A percentile compares a stretch with the other conserved stretches of the same genome.
Evolutionary conservation across 306 rosid genomes (phyloP).

Genomic region (Gleditsia sinensis): DNA sequence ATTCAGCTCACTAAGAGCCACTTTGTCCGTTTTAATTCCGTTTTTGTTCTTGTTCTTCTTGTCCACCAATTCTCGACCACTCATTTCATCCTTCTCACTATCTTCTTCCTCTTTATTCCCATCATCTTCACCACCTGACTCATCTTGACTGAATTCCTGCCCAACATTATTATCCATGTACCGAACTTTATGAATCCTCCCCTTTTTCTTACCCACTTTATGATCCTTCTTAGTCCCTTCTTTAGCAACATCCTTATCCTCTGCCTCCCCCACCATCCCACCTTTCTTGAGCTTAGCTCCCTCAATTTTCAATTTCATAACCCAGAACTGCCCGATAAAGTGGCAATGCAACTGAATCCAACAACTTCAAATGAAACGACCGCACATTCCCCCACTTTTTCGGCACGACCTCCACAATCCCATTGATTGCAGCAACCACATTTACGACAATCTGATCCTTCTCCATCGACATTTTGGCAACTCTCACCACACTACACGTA

Average conservation of each 20-base stretch:
- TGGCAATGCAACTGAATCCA: constrained; percentile 70
- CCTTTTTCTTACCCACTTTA: constrained; percentile 56
- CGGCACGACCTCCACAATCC: constrained; percentile 62
- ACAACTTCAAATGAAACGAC: constrained; percentile 76
- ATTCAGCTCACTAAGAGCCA: constrained; percentile 31
- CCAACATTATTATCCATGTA: constrained; percentile 62
- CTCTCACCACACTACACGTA: constrained; percentile 78
- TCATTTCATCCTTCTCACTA: constrained; percentile 29
- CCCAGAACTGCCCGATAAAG: constrained; percentile 71
- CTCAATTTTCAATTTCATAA: constrained; percentile 57
- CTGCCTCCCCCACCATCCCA: neutral
- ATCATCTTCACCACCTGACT: constrained; percentile 30
- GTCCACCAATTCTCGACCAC: constrained; percentile 19
- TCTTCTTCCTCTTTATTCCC: constrained; percentile 7
- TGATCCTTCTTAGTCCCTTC: constrained; percentile 22
- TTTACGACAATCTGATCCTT: constrained; percentile 58
- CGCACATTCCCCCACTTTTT: constrained; percentile 73
- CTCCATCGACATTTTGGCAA: constrained; percentile 60
- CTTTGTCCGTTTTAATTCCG: constrained; percentile 28
- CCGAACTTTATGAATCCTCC: constrained; percentile 72
- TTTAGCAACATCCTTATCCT: constrained; percentile 3
- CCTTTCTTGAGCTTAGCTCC: constrained; percentile 38
- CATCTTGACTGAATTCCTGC: constrained; percentile 35
- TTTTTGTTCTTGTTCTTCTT: constrained; percentile 64
- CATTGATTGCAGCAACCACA: constrained; percentile 56